Conservation (phyloP, 2,329 filamentous ascomycete species). For the Colletotrichum tamarilloi region DNA sequence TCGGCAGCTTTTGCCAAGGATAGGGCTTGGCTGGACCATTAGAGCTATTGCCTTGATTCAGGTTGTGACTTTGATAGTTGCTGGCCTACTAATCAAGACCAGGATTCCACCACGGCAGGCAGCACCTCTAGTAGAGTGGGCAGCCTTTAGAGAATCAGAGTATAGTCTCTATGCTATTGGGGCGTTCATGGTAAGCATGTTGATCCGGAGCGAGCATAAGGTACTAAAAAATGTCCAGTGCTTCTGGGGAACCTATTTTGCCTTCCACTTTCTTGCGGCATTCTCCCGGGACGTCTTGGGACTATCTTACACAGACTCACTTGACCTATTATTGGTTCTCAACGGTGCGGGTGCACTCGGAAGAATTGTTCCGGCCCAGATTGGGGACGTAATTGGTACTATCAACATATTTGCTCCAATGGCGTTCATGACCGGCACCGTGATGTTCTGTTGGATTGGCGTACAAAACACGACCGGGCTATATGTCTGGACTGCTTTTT, state of each 20-base stretch:
- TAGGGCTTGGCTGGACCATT: slow-evolving; percentile 70
- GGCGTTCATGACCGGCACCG: slow-evolving; percentile 37
- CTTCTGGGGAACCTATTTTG: slow-evolving; percentile 66
- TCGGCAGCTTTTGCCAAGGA: slow-evolving; percentile 62
- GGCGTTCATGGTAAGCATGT: slow-evolving; percentile 41
- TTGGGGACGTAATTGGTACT: slow-evolving; percentile 61
- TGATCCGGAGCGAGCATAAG: not conserved
- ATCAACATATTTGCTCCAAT: slow-evolving; percentile 61
- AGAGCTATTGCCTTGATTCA: slow-evolving; percentile 71
- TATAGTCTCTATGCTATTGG: slow-evolving; percentile 54
- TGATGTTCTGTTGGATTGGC: slow-evolving; percentile 46
- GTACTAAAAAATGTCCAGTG: slow-evolving; percentile 44
- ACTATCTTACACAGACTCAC: slow-evolving; percentile 44
- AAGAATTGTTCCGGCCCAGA: slow-evolving; percentile 58
- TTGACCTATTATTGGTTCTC: slow-evolving; percentile 60
- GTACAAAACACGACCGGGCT: slow-evolving; percentile 40
- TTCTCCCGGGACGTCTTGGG: slow-evolving; percentile 57
- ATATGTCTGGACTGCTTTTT: slow-evolving; percentile 43
- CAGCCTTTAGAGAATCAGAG: slow-evolving; percentile 57
- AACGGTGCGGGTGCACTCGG: slow-evolving; percentile 64
- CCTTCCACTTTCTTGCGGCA: slow-evolving; percentile 68
- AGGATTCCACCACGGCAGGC: slow-evolving; percentile 53
- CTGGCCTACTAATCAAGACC: slow-evolving; percentile 52
- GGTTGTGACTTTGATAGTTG: slow-evolving; percentile 52
- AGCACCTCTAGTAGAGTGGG: slow-evolving; percentile 55